These are phyloP conservation scores for Lepidium sativum DNA, from an alignment of 345 rosid species.

Conservation along the genomic window DNA sequence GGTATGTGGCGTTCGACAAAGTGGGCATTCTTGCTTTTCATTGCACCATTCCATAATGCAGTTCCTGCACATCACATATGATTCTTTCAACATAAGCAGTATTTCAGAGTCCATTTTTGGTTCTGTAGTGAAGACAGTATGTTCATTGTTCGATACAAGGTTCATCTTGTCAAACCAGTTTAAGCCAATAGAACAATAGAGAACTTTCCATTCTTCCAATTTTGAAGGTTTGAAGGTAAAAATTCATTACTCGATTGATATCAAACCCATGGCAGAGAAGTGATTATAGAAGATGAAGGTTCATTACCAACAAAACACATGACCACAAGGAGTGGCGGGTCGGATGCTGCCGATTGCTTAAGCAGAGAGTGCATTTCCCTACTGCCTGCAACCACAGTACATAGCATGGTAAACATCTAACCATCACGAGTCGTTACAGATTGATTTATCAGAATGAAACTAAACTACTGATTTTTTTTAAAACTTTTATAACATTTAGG, in stretches of 20 bases:
- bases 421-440: background rate
- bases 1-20: slow-evolving; percentile 77
- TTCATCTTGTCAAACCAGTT: background rate
- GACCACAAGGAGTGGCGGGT: slow-evolving; percentile 89
- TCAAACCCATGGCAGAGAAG: background rate
- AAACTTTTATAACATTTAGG: background rate
- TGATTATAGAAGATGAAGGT: background rate
- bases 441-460: background rate
- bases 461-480: background rate
- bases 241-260: background rate
- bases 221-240: background rate
- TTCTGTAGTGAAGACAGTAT: background rate
- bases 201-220: background rate
- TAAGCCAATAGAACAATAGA: background rate
- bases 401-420: background rate
- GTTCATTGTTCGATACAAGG: background rate
- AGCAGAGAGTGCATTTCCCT: slow-evolving; percentile 77
- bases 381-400: slow-evolving; percentile 15
- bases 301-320: slow-evolving; percentile 81
- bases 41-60: slow-evolving; percentile 99
- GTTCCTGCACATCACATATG: slow-evolving; percentile 41
- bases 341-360: slow-evolving; percentile 72
- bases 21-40: slow-evolving; percentile 94
- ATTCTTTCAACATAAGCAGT: background rate
- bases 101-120: background rate